Conservation (phyloP, 306 rosid species). For the Arachis stenosperma region DNA sequence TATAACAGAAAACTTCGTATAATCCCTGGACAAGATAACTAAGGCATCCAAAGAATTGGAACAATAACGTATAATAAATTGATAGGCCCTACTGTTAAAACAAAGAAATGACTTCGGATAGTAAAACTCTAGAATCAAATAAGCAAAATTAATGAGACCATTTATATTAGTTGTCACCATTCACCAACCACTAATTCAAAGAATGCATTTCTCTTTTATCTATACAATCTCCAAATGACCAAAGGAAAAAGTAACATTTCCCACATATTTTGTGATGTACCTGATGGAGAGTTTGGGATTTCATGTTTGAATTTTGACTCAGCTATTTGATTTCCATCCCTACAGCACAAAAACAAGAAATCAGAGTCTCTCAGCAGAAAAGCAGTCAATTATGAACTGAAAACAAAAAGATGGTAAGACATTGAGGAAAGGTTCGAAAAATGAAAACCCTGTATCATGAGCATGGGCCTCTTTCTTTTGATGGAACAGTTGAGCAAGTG, state of each 20-base stretch:
- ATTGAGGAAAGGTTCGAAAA: neutral
- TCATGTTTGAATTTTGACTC: constrained; percentile 38
- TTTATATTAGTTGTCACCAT: neutral
- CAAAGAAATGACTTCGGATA: neutral
- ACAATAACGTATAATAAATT: neutral
- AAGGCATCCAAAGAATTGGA: constrained; percentile 26
- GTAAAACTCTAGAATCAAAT: neutral
- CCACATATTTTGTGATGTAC: constrained; percentile 37
- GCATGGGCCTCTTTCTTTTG: constrained; percentile 48
- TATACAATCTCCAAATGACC: constrained; percentile 29
- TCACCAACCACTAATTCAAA: constrained; percentile 3
- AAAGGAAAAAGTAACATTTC: constrained; percentile 7
- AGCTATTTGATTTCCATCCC: constrained; percentile 41
- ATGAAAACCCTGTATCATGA: constrained; percentile 42
- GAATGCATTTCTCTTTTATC: neutral
- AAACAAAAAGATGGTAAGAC: neutral
- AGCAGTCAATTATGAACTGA: neutral
- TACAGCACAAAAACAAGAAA: constrained; percentile 28
- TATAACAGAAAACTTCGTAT: constrained; percentile 11
- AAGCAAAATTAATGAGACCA: neutral
- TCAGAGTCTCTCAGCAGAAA: constrained; percentile 16
- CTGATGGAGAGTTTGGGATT: constrained; percentile 46
- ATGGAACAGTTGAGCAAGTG: constrained; percentile 58
- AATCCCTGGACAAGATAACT: neutral
- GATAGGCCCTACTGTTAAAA: neutral